Conservation (phyloP, 306 rosid genomes). For the Rosa multiflora region DNA sequence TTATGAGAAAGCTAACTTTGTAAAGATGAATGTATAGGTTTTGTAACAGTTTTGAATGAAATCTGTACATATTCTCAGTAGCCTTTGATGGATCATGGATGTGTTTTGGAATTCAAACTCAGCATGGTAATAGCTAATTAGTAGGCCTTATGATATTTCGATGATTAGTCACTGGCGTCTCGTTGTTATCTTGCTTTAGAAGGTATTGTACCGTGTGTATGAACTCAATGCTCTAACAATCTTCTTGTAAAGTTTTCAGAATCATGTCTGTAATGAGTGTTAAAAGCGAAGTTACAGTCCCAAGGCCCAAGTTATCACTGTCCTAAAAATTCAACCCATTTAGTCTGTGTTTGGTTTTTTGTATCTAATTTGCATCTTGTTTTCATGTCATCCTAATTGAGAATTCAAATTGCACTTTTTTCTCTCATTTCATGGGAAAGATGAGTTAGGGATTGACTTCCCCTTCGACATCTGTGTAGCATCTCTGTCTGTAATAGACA, state of each 20-base stretch:
- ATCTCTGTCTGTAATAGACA: background rate
- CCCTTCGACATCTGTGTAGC: background rate
- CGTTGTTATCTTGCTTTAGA: background rate
- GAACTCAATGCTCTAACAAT: background rate
- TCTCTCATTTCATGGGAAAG: background rate
- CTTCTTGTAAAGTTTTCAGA: background rate
- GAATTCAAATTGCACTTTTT: background rate
- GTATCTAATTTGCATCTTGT: background rate
- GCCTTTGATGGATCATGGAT: background rate
- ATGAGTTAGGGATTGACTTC: background rate
- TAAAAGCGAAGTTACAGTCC: background rate
- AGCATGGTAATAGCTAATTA: background rate
- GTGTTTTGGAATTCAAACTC: background rate
- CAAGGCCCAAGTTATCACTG: background rate
- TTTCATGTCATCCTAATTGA: background rate
- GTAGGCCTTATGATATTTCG: background rate
- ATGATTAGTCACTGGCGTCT: background rate
- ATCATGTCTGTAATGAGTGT: background rate
- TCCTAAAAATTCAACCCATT: background rate
- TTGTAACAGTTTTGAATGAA: slow-evolving; percentile 17
- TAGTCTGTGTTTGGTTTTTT: background rate
- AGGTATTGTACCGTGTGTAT: background rate
- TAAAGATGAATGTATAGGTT: slow-evolving; percentile 24
- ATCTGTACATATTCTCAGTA: background rate
- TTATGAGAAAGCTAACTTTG: slow-evolving; percentile 11